phyloP scores from a whole-genome alignment of 2,329 filamentous ascomycete species.

The Didymella keratinophila region DNA sequence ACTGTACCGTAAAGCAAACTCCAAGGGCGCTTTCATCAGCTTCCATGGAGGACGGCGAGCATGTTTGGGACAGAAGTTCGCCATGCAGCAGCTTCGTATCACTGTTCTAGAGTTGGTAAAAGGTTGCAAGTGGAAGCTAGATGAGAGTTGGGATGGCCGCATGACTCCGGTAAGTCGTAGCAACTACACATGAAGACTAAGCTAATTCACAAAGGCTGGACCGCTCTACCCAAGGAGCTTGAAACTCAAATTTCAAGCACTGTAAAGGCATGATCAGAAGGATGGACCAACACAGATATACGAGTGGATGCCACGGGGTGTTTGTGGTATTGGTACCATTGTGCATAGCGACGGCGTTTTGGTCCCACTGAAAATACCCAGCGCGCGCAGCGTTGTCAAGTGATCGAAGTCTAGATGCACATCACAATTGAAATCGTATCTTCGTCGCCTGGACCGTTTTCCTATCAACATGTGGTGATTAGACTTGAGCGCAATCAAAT shows the following conservation, averaged over 20 bases:
- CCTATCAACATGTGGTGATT: background rate
- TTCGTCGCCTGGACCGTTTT: background rate
- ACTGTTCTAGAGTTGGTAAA: slow-evolving; percentile 44
- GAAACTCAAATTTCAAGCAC: slow-evolving; percentile 31
- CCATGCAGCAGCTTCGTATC: slow-evolving; percentile 50
- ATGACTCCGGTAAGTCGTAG: slow-evolving; percentile 33
- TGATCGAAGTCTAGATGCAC: background rate
- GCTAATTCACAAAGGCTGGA: slow-evolving; percentile 20
- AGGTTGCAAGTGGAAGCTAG: slow-evolving; percentile 33
- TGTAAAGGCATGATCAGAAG: background rate
- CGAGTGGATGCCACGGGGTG: background rate
- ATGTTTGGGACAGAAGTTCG: slow-evolving; percentile 55
- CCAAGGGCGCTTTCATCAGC: slow-evolving; percentile 52
- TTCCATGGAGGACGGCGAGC: slow-evolving; percentile 54
- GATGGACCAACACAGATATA: background rate
- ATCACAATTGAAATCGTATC: background rate
- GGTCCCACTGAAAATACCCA: background rate
- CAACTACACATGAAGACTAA: background rate
- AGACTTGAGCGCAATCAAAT: background rate
- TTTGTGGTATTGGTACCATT: background rate
- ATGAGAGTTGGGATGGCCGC: slow-evolving; percentile 39
- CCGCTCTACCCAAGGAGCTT: slow-evolving; percentile 31
- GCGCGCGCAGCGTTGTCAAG: no score
- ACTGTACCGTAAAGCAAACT: slow-evolving; percentile 47
- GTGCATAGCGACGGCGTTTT: slow-evolving; percentile 11